Evolutionary conservation across 306 rosid genomes (phyloP), one percentile per base, ranked within the genome.

Genomic region (Fagus crenata): DNA sequence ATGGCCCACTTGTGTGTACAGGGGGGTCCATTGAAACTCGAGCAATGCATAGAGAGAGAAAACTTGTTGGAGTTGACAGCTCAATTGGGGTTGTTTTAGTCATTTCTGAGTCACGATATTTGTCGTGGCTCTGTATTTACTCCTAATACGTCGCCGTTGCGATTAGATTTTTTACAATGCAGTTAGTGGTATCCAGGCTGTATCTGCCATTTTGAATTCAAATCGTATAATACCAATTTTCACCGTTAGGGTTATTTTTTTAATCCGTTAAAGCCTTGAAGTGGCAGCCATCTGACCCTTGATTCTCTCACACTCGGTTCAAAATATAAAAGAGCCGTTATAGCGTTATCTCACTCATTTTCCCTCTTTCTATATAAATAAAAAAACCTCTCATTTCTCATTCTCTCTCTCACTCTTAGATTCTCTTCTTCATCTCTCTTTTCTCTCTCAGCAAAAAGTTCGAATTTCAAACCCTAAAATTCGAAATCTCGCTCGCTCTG

Each of bases 181-280:
- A 15, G 40, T 61, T 61, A 33, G 41, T 61, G 35, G 68, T 33
- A 2, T 33, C 41, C 68, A 61, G 68, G 68, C 68, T 61, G 68
- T 61, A 61, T 4, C 68, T 4, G 18, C 41, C 3, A 61, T 61
- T 61, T 61, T 61, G 68, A 61, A 61, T 61, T 58, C 68, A 61
- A 61, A 61, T 4, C 32, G 14, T 60, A 3, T 13, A 0, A 2
- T 28, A 12, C 12, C 40, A 14, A 32, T 9, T 7, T 61, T 61
- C 32, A 61, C 68, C 68, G 68, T 61, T 61, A 33, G 68, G 51
- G 51, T 46, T 46, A 1, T 46, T 9, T 61, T 33, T 61, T 33
- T 17, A 32, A 61, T 61, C 68, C 68, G 68, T 61, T 61, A 61
- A 61, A 1, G 6, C n/a, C 9, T 13, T 33, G 68, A 11, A 35